A percentile compares a stretch with the other conserved stretches of the same genome.
Evolutionary conservation across 1,139 yeast species (phyloP).

Genomic region (Pichia sp.): DNA sequence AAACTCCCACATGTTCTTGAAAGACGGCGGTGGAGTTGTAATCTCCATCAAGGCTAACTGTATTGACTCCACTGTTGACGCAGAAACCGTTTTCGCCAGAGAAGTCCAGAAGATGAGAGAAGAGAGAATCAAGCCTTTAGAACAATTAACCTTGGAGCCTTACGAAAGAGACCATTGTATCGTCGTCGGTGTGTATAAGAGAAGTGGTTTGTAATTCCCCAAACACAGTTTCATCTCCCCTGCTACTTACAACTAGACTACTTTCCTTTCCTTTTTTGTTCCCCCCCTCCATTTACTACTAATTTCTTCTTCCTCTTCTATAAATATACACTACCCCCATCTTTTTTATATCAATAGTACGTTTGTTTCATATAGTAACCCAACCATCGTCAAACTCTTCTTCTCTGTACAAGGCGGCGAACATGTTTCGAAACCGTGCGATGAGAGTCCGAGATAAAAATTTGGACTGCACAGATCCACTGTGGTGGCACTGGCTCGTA

Average conservation of each 20-base stretch:
- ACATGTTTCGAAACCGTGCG: background rate
- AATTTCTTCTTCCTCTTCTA: conserved; percentile 2
- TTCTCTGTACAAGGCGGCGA: background rate
- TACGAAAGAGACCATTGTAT: conserved; percentile 99
- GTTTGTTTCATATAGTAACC: conserved; percentile 3
- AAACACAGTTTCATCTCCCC: background rate
- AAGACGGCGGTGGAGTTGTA: conserved; percentile 97
- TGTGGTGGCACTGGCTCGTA: background rate
- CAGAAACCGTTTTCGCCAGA: conserved; percentile 98
- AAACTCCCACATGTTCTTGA: conserved; percentile 95
- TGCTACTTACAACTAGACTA: conserved; percentile 1
- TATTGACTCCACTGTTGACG: conserved; percentile 98
- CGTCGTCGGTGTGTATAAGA: conserved; percentile 92
- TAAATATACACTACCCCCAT: background rate
- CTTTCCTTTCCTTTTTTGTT: background rate
- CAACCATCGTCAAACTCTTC: background rate
- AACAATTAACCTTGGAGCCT: conserved; percentile 97
- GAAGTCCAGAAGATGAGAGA: conserved; percentile 98
- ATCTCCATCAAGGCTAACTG: conserved; percentile 99
- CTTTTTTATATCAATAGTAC: conserved; percentile 2
- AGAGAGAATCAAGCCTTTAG: conserved; percentile 97
- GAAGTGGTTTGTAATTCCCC: conserved; percentile 68
- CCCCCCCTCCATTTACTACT: background rate
- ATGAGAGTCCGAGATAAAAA: background rate
- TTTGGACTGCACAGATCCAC: background rate